Evolutionary conservation across 2,329 filamentous ascomycete genomes (phyloP).

Genomic region (Corniculantispora saksenae): DNA sequence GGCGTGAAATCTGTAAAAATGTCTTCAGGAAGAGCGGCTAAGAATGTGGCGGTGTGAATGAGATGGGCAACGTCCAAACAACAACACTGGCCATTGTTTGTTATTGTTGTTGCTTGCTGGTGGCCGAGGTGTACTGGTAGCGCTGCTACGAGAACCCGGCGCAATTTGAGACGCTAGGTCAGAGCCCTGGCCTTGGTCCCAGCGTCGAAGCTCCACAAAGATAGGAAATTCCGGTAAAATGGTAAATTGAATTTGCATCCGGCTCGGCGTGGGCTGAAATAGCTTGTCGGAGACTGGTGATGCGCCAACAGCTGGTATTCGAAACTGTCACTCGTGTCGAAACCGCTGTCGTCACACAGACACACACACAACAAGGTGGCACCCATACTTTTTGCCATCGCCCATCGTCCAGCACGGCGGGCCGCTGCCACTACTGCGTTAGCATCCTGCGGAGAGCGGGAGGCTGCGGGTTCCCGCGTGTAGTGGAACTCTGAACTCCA

Average conservation of each 20-base stretch:
- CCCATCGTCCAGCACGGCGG: slow-evolving; percentile 6
- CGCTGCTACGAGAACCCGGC: slow-evolving; percentile 11
- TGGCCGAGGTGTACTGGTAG: not conserved
- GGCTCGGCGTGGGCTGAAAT: not conserved
- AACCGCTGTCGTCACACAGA: not conserved
- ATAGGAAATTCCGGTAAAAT: slow-evolving; percentile 7
- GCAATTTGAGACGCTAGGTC: slow-evolving; percentile 15
- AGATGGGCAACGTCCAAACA: not conserved
- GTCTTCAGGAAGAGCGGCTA: not conserved
- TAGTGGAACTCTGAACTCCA: slow-evolving; percentile 17
- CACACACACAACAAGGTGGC: not conserved
- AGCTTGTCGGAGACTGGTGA: not conserved
- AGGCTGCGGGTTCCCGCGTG: slow-evolving; percentile 18
- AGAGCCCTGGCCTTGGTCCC: slow-evolving; percentile 15
- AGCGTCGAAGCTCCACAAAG: slow-evolving; percentile 12
- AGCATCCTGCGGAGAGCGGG: slow-evolving; percentile 11
- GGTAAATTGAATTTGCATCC: slow-evolving; percentile 3
- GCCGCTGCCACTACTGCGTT: slow-evolving; percentile 16
- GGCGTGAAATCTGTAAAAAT: not conserved
- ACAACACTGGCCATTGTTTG: slow-evolving; percentile 12
- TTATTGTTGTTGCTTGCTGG: slow-evolving; percentile 6
- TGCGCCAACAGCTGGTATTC: not conserved
- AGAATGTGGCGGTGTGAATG: slow-evolving; percentile 14
- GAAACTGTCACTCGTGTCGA: not conserved
- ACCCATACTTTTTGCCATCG: slow-evolving; percentile 1